phyloP scores from a whole-genome alignment of 1,284 basidiomycete genomes.

The Cutaneotrichosporon cyanovorans region DNA sequence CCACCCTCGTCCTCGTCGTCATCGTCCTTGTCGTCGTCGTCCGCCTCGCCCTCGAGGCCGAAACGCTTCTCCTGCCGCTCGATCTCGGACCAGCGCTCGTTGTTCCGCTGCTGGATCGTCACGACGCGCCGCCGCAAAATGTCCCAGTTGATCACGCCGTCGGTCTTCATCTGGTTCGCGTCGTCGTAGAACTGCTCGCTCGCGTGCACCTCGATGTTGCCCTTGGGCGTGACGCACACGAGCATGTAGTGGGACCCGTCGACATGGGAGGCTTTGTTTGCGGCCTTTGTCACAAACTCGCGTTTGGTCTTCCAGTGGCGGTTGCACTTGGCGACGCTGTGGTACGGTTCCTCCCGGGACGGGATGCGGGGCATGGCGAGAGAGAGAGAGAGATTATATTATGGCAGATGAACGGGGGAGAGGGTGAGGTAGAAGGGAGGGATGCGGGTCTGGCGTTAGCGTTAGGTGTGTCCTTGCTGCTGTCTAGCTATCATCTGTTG shows the following conservation, averaged over 20 bases:
- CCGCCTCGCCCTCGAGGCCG: slow-evolving; percentile 28
- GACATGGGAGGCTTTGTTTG: slow-evolving; percentile 49
- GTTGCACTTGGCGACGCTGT: slow-evolving; percentile 49
- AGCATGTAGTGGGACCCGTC: slow-evolving; percentile 53
- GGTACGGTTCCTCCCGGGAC: slow-evolving; percentile 50
- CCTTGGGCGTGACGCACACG: slow-evolving; percentile 50
- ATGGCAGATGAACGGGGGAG: too few relatives aligned
- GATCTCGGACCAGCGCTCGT: slow-evolving; percentile 24
- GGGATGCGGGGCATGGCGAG: slow-evolving; percentile 50
- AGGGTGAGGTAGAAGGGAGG: too few relatives aligned
- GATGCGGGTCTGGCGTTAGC: too few relatives aligned
- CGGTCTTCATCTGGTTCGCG: slow-evolving; percentile 25
- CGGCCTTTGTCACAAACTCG: slow-evolving; percentile 49
- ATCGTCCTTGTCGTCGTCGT: slow-evolving; percentile 20
- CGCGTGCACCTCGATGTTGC: slow-evolving; percentile 52
- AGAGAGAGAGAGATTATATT: too few relatives aligned
- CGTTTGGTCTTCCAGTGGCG: slow-evolving; percentile 52
- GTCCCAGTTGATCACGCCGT: slow-evolving; percentile 32
- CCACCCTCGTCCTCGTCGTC: slow-evolving; percentile 23
- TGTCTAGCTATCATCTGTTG: too few relatives aligned
- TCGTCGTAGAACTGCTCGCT: slow-evolving; percentile 41
- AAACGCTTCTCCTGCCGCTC: slow-evolving; percentile 34
- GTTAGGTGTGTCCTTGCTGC: too few relatives aligned
- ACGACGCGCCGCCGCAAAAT: slow-evolving; percentile 11
- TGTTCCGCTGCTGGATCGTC: slow-evolving; percentile 14